Conservation (phyloP, 2,329 filamentous ascomycete genomes). For the Monilinia aucupariae region DNA sequence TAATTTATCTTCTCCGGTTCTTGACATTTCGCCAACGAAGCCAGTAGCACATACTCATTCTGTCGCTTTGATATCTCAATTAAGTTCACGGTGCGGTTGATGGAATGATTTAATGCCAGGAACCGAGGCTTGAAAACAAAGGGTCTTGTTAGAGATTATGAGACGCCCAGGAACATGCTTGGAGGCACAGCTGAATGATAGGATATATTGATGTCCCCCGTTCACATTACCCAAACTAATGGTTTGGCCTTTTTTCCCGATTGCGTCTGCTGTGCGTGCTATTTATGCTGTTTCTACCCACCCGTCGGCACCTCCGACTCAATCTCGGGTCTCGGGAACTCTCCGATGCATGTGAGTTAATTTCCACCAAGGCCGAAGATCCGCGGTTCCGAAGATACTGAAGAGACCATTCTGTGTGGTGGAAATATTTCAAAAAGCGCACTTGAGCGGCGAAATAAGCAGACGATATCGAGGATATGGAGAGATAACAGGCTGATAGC, state of each 20-base stretch:
- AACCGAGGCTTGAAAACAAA: slow-evolving; percentile 20
- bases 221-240: not conserved
- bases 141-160: slow-evolving; percentile 18
- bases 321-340: not conserved
- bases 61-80: slow-evolving; percentile 26
- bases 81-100: slow-evolving; percentile 19
- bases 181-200: slow-evolving; percentile 23
- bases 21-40: slow-evolving; percentile 19
- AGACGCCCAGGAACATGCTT: slow-evolving; percentile 17
- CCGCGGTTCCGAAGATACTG: slow-evolving; percentile 26
- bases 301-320: not conserved
- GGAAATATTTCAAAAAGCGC: slow-evolving; percentile 37
- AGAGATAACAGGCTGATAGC: slow-evolving; percentile 35
- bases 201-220: slow-evolving; percentile 12
- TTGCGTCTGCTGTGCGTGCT: not conserved
- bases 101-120: slow-evolving; percentile 15
- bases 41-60: slow-evolving; percentile 14
- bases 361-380: slow-evolving; percentile 10
- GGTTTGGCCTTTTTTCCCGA: not conserved
- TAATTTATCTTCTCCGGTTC: slow-evolving; percentile 20
- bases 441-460: slow-evolving; percentile 36
- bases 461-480: slow-evolving; percentile 37
- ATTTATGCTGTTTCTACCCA: no score
- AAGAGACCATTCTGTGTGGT: slow-evolving; percentile 38
- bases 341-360: not conserved